Evolutionary conservation across 805 yeast genomes (phyloP).

Genomic region (Wickerhamiella spandovensis): DNA sequence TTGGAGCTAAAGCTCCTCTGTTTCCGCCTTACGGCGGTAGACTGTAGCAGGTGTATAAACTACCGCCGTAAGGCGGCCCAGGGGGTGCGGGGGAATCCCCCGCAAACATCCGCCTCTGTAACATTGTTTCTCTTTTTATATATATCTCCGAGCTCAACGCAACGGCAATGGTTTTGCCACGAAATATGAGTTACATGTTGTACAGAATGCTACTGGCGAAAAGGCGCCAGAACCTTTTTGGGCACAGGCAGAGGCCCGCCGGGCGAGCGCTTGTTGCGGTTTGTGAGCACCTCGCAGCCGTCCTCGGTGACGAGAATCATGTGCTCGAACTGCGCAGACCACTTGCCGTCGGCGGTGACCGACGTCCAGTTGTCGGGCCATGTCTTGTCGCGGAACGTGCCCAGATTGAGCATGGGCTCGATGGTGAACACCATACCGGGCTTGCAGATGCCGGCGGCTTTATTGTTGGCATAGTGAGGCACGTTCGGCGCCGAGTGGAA

Average conservation of each 20-base stretch:
- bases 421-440: constrained; percentile 96
- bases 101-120: too few species aligned
- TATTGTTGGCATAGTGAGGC: constrained; percentile 89
- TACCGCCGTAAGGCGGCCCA: too few species aligned
- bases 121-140: background rate
- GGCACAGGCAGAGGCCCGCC: constrained; percentile 52
- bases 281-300: constrained; percentile 83
- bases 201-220: background rate
- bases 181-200: too few species aligned
- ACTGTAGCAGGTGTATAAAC: too few species aligned
- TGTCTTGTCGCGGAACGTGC: constrained; percentile 60
- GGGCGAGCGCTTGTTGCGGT: constrained; percentile 66
- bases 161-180: too few species aligned
- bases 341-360: constrained; percentile 75
- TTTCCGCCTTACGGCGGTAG: too few species aligned
- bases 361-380: constrained; percentile 99
- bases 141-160: background rate
- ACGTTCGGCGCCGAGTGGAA: constrained; percentile 90
- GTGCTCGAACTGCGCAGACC: constrained; percentile 88
- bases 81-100: too few species aligned
- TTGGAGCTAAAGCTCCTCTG: too few species aligned
- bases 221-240: constrained; percentile 5
- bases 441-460: constrained; percentile 84
- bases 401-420: constrained; percentile 92
- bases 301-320: constrained; percentile 83